Evolutionary conservation across 75 land plant species (phyloP).

Genomic region (Pseudotsuga menziesii): DNA sequence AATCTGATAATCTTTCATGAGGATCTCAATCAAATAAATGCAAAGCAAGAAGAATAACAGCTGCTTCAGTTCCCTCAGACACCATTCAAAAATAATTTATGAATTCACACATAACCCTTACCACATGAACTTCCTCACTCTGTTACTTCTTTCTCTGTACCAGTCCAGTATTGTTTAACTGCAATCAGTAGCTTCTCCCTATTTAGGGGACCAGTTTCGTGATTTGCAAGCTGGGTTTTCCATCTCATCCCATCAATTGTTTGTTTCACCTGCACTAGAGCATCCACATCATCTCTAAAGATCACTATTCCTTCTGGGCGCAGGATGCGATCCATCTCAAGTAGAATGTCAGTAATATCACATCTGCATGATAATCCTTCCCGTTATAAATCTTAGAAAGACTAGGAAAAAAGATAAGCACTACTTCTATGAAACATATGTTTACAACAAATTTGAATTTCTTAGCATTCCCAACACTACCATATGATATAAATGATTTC

Average conservation of each 20-base stretch:
- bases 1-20: no score
- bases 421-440: no score
- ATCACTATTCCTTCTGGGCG: slow-evolving; percentile 78
- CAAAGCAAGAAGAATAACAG: neutral
- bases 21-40: no score
- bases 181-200: slow-evolving; percentile 76
- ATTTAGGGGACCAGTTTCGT: slow-evolving; percentile 80
- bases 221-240: slow-evolving; percentile 68
- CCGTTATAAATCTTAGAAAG: neutral
- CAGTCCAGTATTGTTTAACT: slow-evolving; percentile 84
- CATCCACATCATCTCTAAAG: slow-evolving; percentile 72
- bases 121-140: slow-evolving; percentile 7
- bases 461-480: no score
- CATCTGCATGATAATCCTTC: slow-evolving; percentile 43
- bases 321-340: slow-evolving; percentile 92
- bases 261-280: slow-evolving; percentile 47
- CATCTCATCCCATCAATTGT: slow-evolving; percentile 72
- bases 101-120: neutral
- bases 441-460: no score
- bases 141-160: slow-evolving; percentile 34
- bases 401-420: no score
- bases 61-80: neutral
- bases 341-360: slow-evolving; percentile 63
- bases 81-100: neutral
- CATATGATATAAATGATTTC: no score